These are phyloP conservation scores for Fusarium papillatum DNA, from an alignment of 2,329 filamentous ascomycete species.

Conservation along the genomic window DNA sequence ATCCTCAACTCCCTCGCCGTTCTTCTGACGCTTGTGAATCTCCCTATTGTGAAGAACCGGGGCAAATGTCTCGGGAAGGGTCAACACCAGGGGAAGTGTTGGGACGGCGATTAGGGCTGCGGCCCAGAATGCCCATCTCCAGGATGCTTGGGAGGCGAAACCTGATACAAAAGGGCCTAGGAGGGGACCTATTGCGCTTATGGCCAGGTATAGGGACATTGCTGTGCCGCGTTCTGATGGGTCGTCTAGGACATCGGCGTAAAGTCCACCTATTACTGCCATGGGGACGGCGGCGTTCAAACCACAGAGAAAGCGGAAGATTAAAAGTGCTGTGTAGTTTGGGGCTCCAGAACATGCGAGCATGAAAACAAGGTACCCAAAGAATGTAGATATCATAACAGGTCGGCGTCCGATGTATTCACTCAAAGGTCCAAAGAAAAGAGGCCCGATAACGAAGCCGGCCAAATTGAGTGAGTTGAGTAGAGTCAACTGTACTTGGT, in stretches of 20 bases:
- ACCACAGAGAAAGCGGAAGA: constrained; percentile 54
- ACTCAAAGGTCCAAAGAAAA: constrained; percentile 51
- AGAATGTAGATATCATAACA: constrained; percentile 49
- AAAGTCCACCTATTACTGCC: constrained; percentile 50
- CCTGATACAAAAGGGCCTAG: constrained; percentile 67
- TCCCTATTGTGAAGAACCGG: constrained; percentile 65
- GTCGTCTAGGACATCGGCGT: constrained; percentile 50
- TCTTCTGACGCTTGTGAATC: constrained; percentile 61
- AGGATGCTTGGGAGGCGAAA: constrained; percentile 59
- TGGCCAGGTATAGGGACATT: constrained; percentile 50
- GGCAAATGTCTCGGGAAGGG: constrained; percentile 61
- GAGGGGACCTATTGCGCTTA: constrained; percentile 52
- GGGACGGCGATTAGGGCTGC: constrained; percentile 46
- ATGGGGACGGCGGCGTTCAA: constrained; percentile 52
- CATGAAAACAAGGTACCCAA: constrained; percentile 51
- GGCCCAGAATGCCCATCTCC: constrained; percentile 58
- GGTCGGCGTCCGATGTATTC: constrained; percentile 51
- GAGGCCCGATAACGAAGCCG: constrained; percentile 51
- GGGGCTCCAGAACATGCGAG: constrained; percentile 54
- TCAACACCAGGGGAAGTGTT: constrained; percentile 49
- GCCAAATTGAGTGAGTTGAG: constrained; percentile 54
- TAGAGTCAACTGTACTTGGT: constrained; percentile 45
- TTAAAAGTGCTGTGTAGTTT: constrained; percentile 57
- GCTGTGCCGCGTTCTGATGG: constrained; percentile 49
- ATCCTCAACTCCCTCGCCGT: constrained; percentile 47